Base-by-base conservation (phyloP, 306 rosid species). In the Pterocarpus macrocarpus region DNA sequence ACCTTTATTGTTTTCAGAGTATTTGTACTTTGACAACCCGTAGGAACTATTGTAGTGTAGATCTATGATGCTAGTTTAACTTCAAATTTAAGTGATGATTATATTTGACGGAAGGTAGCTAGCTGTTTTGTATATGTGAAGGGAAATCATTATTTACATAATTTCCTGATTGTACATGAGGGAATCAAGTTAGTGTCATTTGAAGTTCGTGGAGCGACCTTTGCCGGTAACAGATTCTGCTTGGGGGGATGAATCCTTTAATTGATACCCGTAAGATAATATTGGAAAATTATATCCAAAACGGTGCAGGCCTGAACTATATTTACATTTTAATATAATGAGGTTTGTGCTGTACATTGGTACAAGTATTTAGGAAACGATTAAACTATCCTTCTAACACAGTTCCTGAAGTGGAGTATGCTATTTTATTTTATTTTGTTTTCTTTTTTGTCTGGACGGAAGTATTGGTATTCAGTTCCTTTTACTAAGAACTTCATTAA, bases 1-100 rank as follows among this genome's bases (percentile, higher is more conserved):
- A 6, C 76, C 71, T 10, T 70, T 67, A 83, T 80, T 59, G 80
- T 56, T 79, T 71, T 72, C 81, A 64, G 66, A 52, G 73, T 69
- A 32, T 36, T 73, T 77, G 59, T 84, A 43, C 66, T 66, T 44
- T 58, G 66, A 69, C 58, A 70, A 83, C 53, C 5, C 72, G 30
- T 44, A 80, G 79, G 58, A 69, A 45, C 65, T 75, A 55, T 55
- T 50, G 22, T 76, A 43, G 47, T 63, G 64, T 74, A 79, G 77
- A 39, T 59, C 17, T 74, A 52, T 59, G 38, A 16, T 74, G 50
- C 77, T 69, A 75, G 81, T 80, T 79, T 79, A 72, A 16, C 8
- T 55, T 43, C 9, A 7, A 43, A 43, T 43, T 22, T 22, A 22
- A 22, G 28, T 22, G 28, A 22, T 22, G 28, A 22, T 22, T 22